Evolutionary conservation across 129 eudicot genomes (phyloP), one percentile per base, ranked within the genome.

Genomic region (Tagetes erecta): DNA sequence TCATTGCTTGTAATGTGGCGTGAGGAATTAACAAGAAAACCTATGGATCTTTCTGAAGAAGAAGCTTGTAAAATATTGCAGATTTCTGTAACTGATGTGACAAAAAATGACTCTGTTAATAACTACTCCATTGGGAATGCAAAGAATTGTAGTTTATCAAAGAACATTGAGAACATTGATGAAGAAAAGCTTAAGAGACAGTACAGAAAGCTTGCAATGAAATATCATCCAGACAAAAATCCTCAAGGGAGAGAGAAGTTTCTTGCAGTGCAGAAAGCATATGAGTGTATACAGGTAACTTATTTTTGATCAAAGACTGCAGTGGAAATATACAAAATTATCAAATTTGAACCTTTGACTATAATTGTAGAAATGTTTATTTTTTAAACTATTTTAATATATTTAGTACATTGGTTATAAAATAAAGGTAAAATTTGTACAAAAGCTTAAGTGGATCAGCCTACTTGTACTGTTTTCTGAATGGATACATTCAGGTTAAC

Each of bases 21-120:
- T 42, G 99, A 94, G 78, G 99, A 94, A 80, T 77, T 94, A 81
- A 91, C 99, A 39, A 80, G 99, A 80, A 94, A 92, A 82, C 99
- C 99, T 33, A 91, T 94, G 99, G 99, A 94, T 82, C 93, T 94
- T 72, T 94, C 99, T 78, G 99, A 94, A 79, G 99, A 86, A 83
- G 99, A 94, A 84, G 99, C 99, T 46, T 94, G 96, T 78, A 94
- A 80, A 72, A 88, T 94, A 86, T 83, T 94, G 51, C 96, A 94
- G 85, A 94, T 94, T 67, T 86, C 93, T 20, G 72, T 87, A 74
- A 94, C 88, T 34, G 99, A 94, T 64, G 86, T 94, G 49, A 77
- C 91, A 2, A 87, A 77, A 74, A 96, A 94, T 80, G 92, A 91
- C 62, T 74, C 83, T 58, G 79, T 71, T 49, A 80, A 68, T 76